These are phyloP conservation scores for Physcomitrellopsis africana DNA, from an alignment of 225 moss, liverwort and hornwort genomes.

Conservation along the genomic window DNA sequence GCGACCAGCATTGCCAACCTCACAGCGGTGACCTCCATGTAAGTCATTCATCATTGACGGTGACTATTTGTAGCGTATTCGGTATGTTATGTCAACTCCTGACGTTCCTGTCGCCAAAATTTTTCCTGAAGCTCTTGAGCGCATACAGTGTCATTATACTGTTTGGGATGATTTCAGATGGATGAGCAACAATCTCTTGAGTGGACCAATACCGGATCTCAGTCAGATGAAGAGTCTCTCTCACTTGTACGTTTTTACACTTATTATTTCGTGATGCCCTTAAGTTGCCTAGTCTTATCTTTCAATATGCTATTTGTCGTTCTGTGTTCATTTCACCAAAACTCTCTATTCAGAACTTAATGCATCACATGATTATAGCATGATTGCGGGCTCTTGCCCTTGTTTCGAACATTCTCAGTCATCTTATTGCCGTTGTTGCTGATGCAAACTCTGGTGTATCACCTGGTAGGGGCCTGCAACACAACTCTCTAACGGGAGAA, in stretches of 20 bases:
- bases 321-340: background rate
- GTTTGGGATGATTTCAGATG: conserved; percentile 33
- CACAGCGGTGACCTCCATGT: conserved; percentile 50
- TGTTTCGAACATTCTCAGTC: background rate
- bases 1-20: conserved; percentile 49
- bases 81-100: background rate
- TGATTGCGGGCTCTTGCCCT: background rate
- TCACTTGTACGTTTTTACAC: conserved; percentile 50
- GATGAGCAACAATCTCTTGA: conserved; percentile 49
- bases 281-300: background rate
- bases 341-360: background rate
- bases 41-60: conserved; percentile 32
- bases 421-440: background rate
- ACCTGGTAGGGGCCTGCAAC: conserved; percentile 41
- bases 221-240: conserved; percentile 49
- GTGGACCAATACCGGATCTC: conserved; percentile 51
- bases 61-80: background rate
- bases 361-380: background rate
- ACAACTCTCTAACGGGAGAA: conserved; percentile 43
- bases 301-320: background rate
- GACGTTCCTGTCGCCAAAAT: background rate
- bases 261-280: background rate
- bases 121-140: conserved; percentile 6
- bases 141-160: conserved; percentile 8
- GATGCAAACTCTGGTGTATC: conserved; percentile 14